phyloP scores from a whole-genome alignment of 176 grass and related monocot genomes.

The Carex scoparia region DNA sequence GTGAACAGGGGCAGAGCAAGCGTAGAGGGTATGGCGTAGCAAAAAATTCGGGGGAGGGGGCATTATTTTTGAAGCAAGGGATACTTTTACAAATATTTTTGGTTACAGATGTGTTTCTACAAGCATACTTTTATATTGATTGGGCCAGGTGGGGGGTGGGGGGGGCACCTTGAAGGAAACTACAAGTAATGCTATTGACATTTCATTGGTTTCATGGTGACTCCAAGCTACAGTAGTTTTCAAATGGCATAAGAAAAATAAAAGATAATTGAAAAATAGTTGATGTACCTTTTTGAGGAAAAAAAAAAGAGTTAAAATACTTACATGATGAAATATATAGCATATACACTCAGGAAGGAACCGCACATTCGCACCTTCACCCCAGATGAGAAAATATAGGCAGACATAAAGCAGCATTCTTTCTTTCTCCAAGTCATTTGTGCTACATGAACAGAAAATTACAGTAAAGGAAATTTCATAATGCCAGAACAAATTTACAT shows the following conservation, averaged over 20 bases:
- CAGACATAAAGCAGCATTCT: conserved; percentile 84
- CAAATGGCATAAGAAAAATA: conserved; percentile 10
- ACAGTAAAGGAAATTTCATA: conserved; percentile 9
- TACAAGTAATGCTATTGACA: conserved; percentile 7
- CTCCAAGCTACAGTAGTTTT: background rate
- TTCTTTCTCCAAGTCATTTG: conserved; percentile 67
- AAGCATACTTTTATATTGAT: no score
- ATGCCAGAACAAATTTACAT: background rate
- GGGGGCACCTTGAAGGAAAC: background rate
- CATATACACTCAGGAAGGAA: conserved; percentile 93
- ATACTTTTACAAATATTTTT: no score
- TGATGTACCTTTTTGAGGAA: conserved; percentile 29
- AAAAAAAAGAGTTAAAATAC: conserved; percentile 30
- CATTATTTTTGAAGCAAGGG: background rate
- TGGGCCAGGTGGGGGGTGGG: no score
- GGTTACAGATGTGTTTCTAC: no score
- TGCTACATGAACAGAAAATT: conserved; percentile 37
- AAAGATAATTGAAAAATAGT: background rate
- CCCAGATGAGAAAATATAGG: conserved; percentile 96
- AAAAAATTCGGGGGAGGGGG: background rate
- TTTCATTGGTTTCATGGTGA: background rate
- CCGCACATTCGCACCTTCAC: conserved; percentile 83
- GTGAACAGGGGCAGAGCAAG: background rate
- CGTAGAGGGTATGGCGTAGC: background rate
- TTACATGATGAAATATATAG: conserved; percentile 97